Base-by-base conservation (phyloP, 345 rosid species). In the Ceriops tagal region DNA sequence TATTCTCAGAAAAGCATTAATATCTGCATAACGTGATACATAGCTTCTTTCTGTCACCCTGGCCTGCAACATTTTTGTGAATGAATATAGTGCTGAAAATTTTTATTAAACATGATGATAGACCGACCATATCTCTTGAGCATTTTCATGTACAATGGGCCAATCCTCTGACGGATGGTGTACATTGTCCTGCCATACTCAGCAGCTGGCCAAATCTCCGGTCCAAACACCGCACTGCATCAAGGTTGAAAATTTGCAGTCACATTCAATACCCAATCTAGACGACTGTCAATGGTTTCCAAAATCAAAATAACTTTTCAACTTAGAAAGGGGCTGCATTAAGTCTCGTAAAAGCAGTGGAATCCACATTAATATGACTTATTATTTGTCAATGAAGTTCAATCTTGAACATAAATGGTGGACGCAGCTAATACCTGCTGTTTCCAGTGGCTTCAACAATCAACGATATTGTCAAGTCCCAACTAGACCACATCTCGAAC, bases 101-200 rank as follows among this genome's bases (percentile, higher is more conserved):
- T 31, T 31, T 39, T 26, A 31, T 11, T 20, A 71, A 71, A 39
- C 51, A 70, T 21, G 26, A 5, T 8, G 13, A 24, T 18, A 13
- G 53, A 80, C 78, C 28, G 68, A 93, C 98, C 98, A 34, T 83
- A 79, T 83, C 96, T 82, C 75, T 84, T 93, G 83, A 85, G 87
- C 97, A 95, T 83, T 83, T 74, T 85, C 96, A 92, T 92, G 68
- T 88, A 84, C 67, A 95, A 84, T 0, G 97, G 97, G 67, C 99
- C 99, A 53, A 95, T 83, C 74, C 97, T 82, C 70, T 92, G 97
- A 34, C 96, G 90, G 37, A 95, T 90, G 59, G 99, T 89, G 78
- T 95, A 92, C 97, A 95, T 95, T 62, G 99, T 95, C 82, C 96
- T 85, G 51, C 99, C 97, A 74, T 95, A 95, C 69, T 92, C 97